Percentiles rank a stretch among this genome's conserved stretches.
phyloP scores from a whole-genome alignment of 2,329 filamentous ascomycete species.

The Lasiodiplodia sp. region DNA sequence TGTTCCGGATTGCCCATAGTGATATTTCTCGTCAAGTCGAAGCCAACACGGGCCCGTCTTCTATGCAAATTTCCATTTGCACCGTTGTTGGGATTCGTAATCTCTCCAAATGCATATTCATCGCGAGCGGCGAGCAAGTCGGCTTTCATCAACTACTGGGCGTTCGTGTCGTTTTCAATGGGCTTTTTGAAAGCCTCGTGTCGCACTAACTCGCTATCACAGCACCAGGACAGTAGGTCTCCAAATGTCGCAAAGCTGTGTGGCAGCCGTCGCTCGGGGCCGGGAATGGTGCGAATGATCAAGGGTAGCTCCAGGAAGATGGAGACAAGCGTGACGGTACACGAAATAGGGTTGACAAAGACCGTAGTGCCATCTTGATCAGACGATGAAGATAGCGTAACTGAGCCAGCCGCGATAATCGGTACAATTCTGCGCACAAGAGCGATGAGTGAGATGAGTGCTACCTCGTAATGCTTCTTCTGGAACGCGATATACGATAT shows the following conservation, averaged over 20 bases:
- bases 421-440: not conserved
- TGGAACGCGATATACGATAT: not conserved
- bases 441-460: not conserved
- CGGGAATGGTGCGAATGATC: not conserved
- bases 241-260: not conserved
- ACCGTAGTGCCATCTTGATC: not conserved
- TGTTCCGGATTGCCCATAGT: too few species aligned
- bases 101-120: not conserved
- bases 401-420: not conserved
- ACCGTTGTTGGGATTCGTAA: not conserved
- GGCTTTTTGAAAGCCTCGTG: not conserved
- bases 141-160: too few species aligned
- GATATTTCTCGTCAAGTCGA: not conserved
- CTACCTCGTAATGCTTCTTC: not conserved
- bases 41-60: not conserved
- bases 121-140: not conserved
- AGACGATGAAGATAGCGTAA: not conserved
- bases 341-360: not conserved
- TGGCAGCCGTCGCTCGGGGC: not conserved
- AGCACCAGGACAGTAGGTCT: not conserved
- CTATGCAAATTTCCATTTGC: not conserved
- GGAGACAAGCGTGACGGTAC: not conserved
- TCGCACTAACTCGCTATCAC: not conserved
- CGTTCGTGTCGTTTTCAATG: too few species aligned
- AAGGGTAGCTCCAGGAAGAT: not conserved